Evolutionary conservation across 768 basidiomycete genomes (phyloP), one percentile per base, ranked within the genome.

Genomic region (Boletus rufocinnamomeus): DNA sequence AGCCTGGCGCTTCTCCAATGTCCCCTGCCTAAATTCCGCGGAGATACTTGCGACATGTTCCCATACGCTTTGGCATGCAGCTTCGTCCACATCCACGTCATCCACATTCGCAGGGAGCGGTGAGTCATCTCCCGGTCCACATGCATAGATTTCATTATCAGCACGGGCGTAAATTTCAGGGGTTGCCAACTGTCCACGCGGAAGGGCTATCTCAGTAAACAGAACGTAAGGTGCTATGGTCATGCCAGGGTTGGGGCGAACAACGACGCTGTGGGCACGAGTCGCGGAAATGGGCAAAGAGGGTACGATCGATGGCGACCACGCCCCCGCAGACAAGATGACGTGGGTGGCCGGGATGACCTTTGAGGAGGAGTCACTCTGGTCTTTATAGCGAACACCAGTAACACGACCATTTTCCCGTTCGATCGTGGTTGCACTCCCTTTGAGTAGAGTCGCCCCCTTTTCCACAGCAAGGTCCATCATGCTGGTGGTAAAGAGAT

Each of bases 321-420:
- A 97, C 17, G 91, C 89, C 27, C 94, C 94, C n/a, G 90, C 90
- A 41, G 86, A 82, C 50, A 97, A 71, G 41, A 96, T 76, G 60
- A 94, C 83, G 55, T 87, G 79, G 11, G 88, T 87, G 17, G 88
- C 87, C 0, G 78, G 70, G 19, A 88, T 66, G n/a, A 72, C 72
- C 56, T 69, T 69, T 7, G 60, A 63, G 27, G 66, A 61, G 50
- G 62, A 57, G 14, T 63, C 69, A 2, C 59, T 54, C 17, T 57
- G 57, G 25, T 71, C 71, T n/a, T 51, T 56, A 66, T 76, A 78
- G 21, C 69, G 68, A 44, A 89, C 81, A 13, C 83, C 82, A 7
- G 75, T 77, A 14, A 86, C 82, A 52, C 62, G 71, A 6, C 76
- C 68, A 47, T 71, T 62, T 49, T 72, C 71, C 63, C 79, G 79